phyloP scores from a whole-genome alignment of 352 stramenopile species.

The Peronospora destructor region DNA sequence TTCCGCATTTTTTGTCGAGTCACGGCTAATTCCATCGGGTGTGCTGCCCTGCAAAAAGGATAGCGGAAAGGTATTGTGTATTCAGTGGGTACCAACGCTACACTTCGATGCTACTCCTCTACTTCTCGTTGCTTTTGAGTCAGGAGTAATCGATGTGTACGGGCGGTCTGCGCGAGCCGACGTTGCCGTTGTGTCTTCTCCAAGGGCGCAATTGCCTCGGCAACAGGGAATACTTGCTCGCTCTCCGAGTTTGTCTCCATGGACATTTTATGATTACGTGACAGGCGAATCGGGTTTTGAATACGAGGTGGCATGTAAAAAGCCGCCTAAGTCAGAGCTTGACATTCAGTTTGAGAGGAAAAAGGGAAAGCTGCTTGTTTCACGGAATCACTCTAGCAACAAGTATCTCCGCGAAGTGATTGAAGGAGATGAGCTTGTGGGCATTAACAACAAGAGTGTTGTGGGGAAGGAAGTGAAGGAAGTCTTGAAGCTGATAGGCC shows the following conservation, averaged over 20 bases:
- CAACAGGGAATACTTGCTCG: conserved; percentile 21
- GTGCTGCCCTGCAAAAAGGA: conserved; percentile 46
- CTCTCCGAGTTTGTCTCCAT: conserved; percentile 53
- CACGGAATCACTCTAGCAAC: conserved; percentile 20
- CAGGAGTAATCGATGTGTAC: conserved; percentile 59
- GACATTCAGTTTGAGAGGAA: conserved; percentile 41
- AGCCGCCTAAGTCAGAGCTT: conserved; percentile 26
- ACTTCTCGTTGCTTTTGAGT: conserved; percentile 56
- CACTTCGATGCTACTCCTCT: conserved; percentile 78
- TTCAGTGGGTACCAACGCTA: conserved; percentile 73
- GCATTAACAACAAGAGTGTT: conserved; percentile 50
- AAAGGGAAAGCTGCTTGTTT: conserved; percentile 37
- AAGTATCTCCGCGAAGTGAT: conserved; percentile 24
- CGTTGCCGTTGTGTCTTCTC: conserved; percentile 53
- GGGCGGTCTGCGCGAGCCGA: conserved; percentile 42
- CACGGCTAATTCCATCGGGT: conserved; percentile 69
- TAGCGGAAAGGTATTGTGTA: conserved; percentile 51
- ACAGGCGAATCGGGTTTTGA: conserved; percentile 59
- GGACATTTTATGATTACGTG: conserved; percentile 65
- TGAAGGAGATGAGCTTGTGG: conserved; percentile 55
- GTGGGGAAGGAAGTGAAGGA: conserved; percentile 33
- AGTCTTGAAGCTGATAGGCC: conserved; percentile 28
- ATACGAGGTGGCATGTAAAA: conserved; percentile 58
- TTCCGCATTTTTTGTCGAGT: conserved; percentile 73
- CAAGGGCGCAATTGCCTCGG: conserved; percentile 18